These are phyloP conservation scores for Blastomyces parvus DNA, from an alignment of 2,329 filamentous ascomycete genomes.

Conservation along the genomic window DNA sequence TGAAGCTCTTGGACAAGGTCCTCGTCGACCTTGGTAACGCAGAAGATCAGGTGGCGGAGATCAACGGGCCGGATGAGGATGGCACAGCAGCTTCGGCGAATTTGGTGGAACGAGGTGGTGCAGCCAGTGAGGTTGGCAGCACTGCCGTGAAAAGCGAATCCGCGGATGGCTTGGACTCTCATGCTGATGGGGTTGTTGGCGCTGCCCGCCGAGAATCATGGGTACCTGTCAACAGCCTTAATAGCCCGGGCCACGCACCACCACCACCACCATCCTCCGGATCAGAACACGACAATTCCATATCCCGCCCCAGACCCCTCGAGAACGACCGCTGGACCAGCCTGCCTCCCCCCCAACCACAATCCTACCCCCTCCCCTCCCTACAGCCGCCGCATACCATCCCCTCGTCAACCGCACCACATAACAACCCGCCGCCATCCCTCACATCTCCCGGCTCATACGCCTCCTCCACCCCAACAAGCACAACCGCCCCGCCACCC, in stretches of 20 bases:
- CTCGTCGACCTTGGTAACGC: conserved; percentile 33
- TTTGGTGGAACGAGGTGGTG: conserved; percentile 24
- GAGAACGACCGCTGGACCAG: conserved; percentile 13
- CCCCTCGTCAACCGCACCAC: conserved; percentile 19
- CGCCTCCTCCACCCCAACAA: conserved; percentile 14
- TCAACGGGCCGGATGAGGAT: conserved; percentile 27
- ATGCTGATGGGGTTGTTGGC: conserved; percentile 24
- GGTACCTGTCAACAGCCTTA: conserved; percentile 31
- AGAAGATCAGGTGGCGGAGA: conserved; percentile 32
- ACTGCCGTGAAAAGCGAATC: conserved; percentile 35
- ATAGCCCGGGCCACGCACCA: conserved; percentile 18
- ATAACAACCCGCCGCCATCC: conserved; percentile 23
- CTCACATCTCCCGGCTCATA: conserved; percentile 22
- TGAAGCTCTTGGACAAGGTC: conserved; percentile 34
- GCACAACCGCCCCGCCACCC: conserved; percentile 20
- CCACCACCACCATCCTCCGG: neutral
- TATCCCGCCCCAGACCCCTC: conserved; percentile 4
- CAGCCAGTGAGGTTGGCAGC: conserved; percentile 32
- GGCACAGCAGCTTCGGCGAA: conserved; percentile 18
- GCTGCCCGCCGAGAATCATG: conserved; percentile 33
- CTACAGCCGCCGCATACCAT: conserved; percentile 27
- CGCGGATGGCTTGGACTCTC: conserved; percentile 25
- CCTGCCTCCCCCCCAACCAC: conserved; percentile 7
- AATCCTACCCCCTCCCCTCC: conserved; percentile 21
- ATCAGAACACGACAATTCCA: conserved; percentile 5